Base-by-base conservation (phyloP, 192 early-diverging fungal species). In the Thoreauomyces humboldtii region DNA sequence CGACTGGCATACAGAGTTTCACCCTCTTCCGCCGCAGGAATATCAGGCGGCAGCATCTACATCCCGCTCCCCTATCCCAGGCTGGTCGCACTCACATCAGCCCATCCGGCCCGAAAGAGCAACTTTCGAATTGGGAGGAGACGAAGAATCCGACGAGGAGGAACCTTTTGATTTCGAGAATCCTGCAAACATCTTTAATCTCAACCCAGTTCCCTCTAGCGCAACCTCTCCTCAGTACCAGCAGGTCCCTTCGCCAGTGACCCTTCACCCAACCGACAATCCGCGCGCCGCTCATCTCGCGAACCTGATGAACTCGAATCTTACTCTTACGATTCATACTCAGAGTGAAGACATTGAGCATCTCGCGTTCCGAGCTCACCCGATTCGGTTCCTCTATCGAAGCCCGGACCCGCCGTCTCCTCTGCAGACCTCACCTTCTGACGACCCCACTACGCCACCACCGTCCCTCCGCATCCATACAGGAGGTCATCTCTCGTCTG, bases 271-370 rank as follows among this genome's bases (percentile, higher is more conserved):
- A n/a, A 74, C 85, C 12, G 82, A 92, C 72, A 86, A 92, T 68
- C 78, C 86, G 1, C 79, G 90, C n/a, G 88, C 93, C 5, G 93
- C 92, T 2, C 89, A 93, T 65, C 77, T 98, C 33, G 92, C 92
- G 0, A 88, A 87, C 50, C 75, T 98, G 57, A 86, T 92, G 77
- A 80, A 75, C 43, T 81, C 88, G 70, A 89, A 95, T 62, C 91
- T 91, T 65, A 95, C 95, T 24, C 86, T 98, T 15, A 90, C 89
- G 12, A 91, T 93, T 1, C 87, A 87, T 48, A 91, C 92, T 1
- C 91, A 57, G 24, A 66, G 53, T 28, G 51, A 87, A 9, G 77
- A 83, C 14, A 67, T 92, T 32, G 83, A 88, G 56, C 92, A 98
- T 73, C 85, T 86, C 24, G 87, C 92, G 0, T 93, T 89, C 67